Evolutionary conservation across 257 asterid species (phyloP).

Genomic region (Craterostigma plantagineum): DNA sequence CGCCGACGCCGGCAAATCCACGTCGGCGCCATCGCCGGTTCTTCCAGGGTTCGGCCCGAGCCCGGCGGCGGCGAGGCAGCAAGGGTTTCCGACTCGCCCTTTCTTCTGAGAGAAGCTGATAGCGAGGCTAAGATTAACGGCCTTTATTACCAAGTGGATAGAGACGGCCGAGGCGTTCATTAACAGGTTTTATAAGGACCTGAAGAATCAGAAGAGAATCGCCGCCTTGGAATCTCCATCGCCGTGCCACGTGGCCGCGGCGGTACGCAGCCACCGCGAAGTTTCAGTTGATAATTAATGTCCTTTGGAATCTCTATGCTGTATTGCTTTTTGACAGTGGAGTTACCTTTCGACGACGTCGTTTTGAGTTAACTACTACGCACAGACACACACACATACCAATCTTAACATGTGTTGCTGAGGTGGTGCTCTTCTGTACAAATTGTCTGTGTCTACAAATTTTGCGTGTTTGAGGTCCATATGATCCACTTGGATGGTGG

Average conservation of each 20-base stretch:
- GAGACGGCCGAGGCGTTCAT: conserved; percentile 35
- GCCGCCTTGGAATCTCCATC: conserved; percentile 30
- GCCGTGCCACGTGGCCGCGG: conserved; percentile 17
- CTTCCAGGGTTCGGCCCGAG: conserved; percentile 9
- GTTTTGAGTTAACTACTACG: no score
- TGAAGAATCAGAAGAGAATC: conserved; percentile 22
- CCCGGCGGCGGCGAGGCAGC: conserved; percentile 7
- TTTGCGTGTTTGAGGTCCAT: no score
- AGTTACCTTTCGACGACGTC: no score
- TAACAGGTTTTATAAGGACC: conserved; percentile 25
- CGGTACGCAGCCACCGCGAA: neutral
- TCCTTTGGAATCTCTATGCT: no score
- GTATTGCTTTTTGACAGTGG: no score
- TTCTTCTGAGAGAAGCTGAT: conserved; percentile 4
- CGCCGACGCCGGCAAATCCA: no score
- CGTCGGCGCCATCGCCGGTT: neutral
- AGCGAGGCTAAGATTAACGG: neutral
- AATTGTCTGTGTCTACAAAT: no score
- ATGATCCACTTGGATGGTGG: no score
- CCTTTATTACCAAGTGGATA: conserved; percentile 14
- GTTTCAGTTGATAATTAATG: no score
- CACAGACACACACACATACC: no score
- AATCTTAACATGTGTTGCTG: no score
- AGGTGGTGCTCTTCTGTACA: no score
- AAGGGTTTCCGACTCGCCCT: conserved; percentile 14